Evolutionary conservation across 116 monocot species (phyloP), one percentile per base, ranked within the genome.

Genomic region (Zostera marina): DNA sequence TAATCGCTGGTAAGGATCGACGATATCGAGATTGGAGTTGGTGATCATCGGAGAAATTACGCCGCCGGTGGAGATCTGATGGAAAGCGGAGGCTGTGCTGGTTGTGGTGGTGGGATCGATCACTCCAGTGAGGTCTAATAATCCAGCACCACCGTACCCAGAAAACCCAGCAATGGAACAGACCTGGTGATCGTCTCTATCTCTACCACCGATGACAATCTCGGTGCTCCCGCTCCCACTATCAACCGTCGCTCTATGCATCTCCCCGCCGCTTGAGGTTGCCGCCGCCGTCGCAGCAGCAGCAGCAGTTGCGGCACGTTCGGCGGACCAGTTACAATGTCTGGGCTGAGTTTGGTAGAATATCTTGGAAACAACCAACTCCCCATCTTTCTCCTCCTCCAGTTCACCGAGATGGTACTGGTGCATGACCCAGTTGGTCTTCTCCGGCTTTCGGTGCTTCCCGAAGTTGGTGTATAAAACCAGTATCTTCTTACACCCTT

Each of bases 351-450:
- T 91, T 74, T 91, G 91, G 65, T 85, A 91, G 79, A 91, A 91
- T 21, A 91, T 85, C 69, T 89, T 98, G 11, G 89, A 82, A 47
- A 98, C 96, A 13, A 98, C 96, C 39, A 83, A 40, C 48, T 89
- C 80, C 14, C 96, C 83, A 15, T 98, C 79, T 52, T 73, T 81
- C 56, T 98, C 96, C 25, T 98, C 90, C 71, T 89, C 96, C 66
- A 78, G 72, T 21, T 71, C 47, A 5, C 96, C 96, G 60, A 89
- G 70, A 74, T 98, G 89, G 52, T 98, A 98, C 62, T 98, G 96
- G 69, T 98, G 96, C 96, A 98, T 98, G 53, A 86, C 96, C 96
- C 96, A 98, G 44, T 85, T 89, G 58, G 78, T 82, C 66, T 74
- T 98, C 42, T 77, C 85, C 12, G 96, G 80, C 25, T 78, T 85